These are phyloP conservation scores for Botrytis tulipae DNA, from an alignment of 2,329 filamentous ascomycete genomes.

Conservation along the genomic window DNA sequence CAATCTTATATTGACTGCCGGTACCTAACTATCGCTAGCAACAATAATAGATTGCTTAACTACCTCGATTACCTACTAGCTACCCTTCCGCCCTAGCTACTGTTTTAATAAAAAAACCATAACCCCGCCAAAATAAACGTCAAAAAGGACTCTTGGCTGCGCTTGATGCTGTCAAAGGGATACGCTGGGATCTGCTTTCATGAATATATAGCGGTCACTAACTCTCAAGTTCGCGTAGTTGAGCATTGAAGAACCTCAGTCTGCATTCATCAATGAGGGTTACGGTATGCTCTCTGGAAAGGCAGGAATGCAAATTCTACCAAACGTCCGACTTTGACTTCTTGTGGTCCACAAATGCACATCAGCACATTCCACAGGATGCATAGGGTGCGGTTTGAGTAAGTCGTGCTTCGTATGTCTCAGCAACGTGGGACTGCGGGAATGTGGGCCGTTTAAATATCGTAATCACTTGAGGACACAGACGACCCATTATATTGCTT, in stretches of 20 bases:
- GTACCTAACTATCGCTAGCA: not conserved
- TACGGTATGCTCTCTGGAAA: not conserved
- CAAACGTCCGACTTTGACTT: not conserved
- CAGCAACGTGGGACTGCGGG: not conserved
- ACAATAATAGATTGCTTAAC: not conserved
- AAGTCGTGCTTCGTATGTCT: slow-evolving; percentile 1
- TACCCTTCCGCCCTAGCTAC: not conserved
- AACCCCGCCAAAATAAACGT: not conserved
- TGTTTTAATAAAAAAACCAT: not conserved
- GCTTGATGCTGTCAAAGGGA: not conserved
- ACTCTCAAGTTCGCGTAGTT: not conserved
- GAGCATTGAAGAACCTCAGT: not conserved
- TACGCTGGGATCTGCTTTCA: slow-evolving; percentile 4
- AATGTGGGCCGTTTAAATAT: not conserved
- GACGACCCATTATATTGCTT: not conserved
- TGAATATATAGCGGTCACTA: not conserved
- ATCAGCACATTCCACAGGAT: slow-evolving; percentile 7
- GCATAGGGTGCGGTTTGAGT: not conserved
- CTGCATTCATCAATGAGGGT: not conserved
- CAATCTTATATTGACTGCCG: not conserved
- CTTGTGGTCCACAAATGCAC: not conserved
- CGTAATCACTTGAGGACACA: not conserved
- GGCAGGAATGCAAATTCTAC: not conserved
- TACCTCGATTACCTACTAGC: not conserved
- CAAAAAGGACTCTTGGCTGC: not conserved